Conservation (phyloP, 306 rosid species). For the Cucurbita ficifolia region DNA sequence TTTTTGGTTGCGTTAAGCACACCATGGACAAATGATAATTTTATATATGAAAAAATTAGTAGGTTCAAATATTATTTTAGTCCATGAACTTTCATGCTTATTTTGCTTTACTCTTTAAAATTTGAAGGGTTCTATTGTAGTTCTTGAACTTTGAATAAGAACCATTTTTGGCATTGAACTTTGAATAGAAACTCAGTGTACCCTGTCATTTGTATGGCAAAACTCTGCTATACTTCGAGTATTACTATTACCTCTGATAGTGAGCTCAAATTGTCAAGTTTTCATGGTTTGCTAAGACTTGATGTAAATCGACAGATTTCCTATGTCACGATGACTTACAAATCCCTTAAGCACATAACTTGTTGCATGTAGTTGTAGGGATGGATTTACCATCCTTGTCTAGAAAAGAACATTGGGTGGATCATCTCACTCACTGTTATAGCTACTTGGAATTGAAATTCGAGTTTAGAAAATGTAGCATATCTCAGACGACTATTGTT, state of each 20-base stretch:
- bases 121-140: background rate
- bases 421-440: background rate
- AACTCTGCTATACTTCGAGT: background rate
- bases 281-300: background rate
- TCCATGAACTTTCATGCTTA: background rate
- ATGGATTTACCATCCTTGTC: background rate
- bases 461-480: background rate
- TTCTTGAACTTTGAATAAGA: background rate
- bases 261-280: background rate
- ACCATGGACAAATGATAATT: background rate
- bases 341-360: background rate
- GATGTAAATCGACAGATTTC: background rate
- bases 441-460: background rate
- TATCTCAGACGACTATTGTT: background rate
- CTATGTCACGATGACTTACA: background rate
- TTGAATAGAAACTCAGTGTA: background rate
- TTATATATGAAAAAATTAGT: background rate
- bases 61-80: background rate
- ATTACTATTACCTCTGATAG: background rate
- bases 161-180: background rate
- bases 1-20: background rate
- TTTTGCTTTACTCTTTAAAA: background rate
- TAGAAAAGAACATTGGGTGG: background rate
- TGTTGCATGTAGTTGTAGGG: background rate
- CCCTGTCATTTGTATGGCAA: background rate